These are phyloP conservation scores for Incumbomyces lentus DNA, from an alignment of 2,329 filamentous ascomycete species.

Conservation along the genomic window DNA sequence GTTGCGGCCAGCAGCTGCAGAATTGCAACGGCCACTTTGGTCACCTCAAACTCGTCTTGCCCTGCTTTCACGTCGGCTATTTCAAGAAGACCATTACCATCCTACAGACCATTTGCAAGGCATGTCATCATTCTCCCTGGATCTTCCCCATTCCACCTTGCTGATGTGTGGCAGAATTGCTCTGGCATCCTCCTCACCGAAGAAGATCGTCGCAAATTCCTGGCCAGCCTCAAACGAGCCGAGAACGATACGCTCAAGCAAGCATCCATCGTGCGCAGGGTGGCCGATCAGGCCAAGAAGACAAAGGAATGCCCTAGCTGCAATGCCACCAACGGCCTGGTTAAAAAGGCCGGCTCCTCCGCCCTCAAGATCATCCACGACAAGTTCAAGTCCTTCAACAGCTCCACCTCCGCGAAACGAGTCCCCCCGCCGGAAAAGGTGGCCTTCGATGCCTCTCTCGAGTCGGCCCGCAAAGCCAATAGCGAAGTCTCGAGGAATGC, in stretches of 20 bases:
- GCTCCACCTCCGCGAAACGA: conserved; percentile 79
- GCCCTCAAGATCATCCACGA: conserved; percentile 93
- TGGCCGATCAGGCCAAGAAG: conserved; percentile 85
- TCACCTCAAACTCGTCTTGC: conserved; percentile 78
- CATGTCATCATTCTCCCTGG: conserved; percentile 9
- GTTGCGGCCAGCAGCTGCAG: conserved; percentile 70
- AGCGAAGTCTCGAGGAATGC: conserved; percentile 81
- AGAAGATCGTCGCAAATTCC: conserved; percentile 61
- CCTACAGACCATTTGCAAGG: conserved; percentile 90
- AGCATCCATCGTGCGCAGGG: conserved; percentile 72
- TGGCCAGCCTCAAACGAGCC: conserved; percentile 71
- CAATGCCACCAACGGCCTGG: conserved; percentile 72
- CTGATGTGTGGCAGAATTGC: conserved; percentile 49
- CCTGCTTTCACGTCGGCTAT: conserved; percentile 92
- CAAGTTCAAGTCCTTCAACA: conserved; percentile 79
- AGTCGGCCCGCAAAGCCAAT: conserved; percentile 64
- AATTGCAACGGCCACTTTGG: conserved; percentile 94
- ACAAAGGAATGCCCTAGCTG: conserved; percentile 73
- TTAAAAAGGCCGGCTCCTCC: conserved; percentile 70
- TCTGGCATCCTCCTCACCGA: conserved; percentile 74
- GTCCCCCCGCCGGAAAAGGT: conserved; percentile 70
- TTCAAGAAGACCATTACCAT: conserved; percentile 87
- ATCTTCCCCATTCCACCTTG: background rate
- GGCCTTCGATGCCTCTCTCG: conserved; percentile 76
- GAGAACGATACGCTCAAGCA: conserved; percentile 79